Evolutionary conservation across 345 rosid genomes (phyloP), one percentile per base, ranked within the genome.

Genomic region (Anacardium occidentale): DNA sequence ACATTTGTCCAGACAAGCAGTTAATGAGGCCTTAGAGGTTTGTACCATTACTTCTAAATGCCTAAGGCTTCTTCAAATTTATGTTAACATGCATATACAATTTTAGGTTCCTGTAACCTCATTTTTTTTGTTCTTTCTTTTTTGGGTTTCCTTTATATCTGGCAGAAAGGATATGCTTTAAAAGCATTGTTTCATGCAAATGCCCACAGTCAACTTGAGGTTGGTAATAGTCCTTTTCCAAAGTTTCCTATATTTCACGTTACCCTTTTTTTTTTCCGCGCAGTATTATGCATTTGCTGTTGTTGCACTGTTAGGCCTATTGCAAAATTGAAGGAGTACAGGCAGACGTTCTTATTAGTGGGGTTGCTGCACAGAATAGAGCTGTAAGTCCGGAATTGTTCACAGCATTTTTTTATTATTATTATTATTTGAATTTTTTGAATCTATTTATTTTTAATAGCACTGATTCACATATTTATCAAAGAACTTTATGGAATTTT

Each of bases 291-390:
- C 53, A 61, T 55, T 34, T 21, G 0, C 6, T 70, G 24, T 13
- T 71, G 60, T 24, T 55, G 34, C 60, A 51, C 66, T 77, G 61
- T 47, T 64, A 94, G 98, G 98, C 98, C 15, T 94, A 94, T 70
- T 92, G 98, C 89, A 94, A 88, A 84, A 86, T 94, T 74, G 95
- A 94, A 17, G 93, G 95, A 71, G 87, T 94, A 7, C 85, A 90
- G 54, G 84, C 83, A 4, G 97, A 94, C 79, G 64, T 94, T 81
- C 90, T 94, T 15, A 85, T 94, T 62, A 84, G 47, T 83, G 97
- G 98, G 60, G 56, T 68, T 79, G 81, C 85, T 75, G 75, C 77
- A 18, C 98, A 94, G 83, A 94, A 91, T 69, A 87, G 98, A 86
- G 97, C 97, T 75, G 98, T 94, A 85, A 89, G 97, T 83, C 48